Evolutionary conservation across 306 rosid genomes (phyloP).

Genomic region (Malus fusca): DNA sequence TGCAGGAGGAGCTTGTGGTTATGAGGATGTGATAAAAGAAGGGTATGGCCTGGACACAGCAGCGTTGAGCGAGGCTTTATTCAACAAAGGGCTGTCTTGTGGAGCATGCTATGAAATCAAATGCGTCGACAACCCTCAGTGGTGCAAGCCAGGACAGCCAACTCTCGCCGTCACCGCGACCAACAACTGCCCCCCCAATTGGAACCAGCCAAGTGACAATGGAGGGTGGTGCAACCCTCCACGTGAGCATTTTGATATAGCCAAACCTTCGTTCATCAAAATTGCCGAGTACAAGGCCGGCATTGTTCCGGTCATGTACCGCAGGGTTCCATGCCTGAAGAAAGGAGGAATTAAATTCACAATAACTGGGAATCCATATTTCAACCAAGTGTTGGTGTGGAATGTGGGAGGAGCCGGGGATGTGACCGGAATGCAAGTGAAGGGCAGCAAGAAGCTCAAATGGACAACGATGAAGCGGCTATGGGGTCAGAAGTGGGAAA

Average conservation of each 20-base stretch:
- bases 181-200: constrained; percentile 58
- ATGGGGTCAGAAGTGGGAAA: constrained; percentile 86
- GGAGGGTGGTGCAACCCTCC: constrained; percentile 99
- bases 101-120: constrained; percentile 71
- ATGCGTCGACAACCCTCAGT: constrained; percentile 34
- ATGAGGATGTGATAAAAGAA: constrained; percentile 54
- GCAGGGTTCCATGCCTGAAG: constrained; percentile 62
- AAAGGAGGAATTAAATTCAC: constrained; percentile 66
- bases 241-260: constrained; percentile 60
- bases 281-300: constrained; percentile 51
- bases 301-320: constrained; percentile 54
- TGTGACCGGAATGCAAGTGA: constrained; percentile 39
- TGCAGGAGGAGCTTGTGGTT: constrained; percentile 85
- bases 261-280: constrained; percentile 51
- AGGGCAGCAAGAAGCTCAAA: constrained; percentile 44
- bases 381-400: constrained; percentile 45
- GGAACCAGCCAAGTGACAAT: constrained; percentile 18
- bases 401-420: constrained; percentile 19
- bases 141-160: constrained; percentile 46
- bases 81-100: constrained; percentile 49
- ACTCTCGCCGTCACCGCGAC: constrained; percentile 60
- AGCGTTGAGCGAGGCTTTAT: constrained; percentile 59
- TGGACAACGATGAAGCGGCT: constrained; percentile 49
- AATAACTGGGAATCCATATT: constrained; percentile 67
- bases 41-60: constrained; percentile 66